Conservation (phyloP, 108 stramenopile species). For the Skeletonema marinoi region DNA sequence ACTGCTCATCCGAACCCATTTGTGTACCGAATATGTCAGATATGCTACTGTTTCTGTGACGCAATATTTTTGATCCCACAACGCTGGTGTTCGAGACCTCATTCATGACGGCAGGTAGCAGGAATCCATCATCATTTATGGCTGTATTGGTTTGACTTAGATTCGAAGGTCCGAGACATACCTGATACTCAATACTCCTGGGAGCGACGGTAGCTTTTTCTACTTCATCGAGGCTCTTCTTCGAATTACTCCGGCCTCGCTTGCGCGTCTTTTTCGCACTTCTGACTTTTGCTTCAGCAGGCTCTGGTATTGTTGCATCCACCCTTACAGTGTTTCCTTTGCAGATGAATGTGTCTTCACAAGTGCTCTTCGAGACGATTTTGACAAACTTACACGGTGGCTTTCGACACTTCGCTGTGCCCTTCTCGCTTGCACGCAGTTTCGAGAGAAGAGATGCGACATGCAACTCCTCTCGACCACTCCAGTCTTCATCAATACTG, state of each 20-base stretch:
- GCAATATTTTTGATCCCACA: conserved; percentile 13
- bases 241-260: conserved; percentile 17
- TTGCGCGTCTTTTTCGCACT: neutral
- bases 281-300: conserved; percentile 3
- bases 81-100: neutral
- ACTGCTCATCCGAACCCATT: neutral
- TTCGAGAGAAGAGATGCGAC: conserved; percentile 44
- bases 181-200: neutral
- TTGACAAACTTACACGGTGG: conserved; percentile 53
- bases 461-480: conserved; percentile 58
- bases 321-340: neutral
- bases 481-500: conserved; percentile 88
- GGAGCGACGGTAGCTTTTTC: conserved; percentile 10
- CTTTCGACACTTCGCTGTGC: neutral
- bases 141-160: neutral
- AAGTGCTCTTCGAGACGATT: conserved; percentile 58
- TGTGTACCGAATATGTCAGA: neutral
- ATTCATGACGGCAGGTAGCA: conserved; percentile 8
- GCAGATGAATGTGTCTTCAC: conserved; percentile 61
- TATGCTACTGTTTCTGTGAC: neutral
- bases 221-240: conserved; percentile 24
- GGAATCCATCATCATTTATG: conserved; percentile 15
- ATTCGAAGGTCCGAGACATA: conserved; percentile 1
- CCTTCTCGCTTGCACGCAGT: conserved; percentile 19
- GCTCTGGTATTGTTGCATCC: neutral